phyloP scores from a whole-genome alignment of 805 yeast genomes.

The Dipodascus geniculatus region DNA sequence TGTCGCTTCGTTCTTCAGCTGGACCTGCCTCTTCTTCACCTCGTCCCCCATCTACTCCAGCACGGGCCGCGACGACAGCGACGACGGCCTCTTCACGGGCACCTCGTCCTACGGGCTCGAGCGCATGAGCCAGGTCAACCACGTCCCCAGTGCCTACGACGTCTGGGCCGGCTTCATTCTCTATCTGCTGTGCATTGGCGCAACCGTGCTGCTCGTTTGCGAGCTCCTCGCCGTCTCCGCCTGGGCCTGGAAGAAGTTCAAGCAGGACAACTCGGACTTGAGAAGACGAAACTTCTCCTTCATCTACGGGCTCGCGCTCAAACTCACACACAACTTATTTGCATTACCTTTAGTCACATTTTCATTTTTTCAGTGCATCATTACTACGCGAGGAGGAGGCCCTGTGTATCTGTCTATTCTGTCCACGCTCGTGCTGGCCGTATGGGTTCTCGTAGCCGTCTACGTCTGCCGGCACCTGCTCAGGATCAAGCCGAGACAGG shows the following conservation, averaged over 20 bases:
- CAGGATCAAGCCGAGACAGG: conserved; percentile 13
- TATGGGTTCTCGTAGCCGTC: conserved; percentile 17
- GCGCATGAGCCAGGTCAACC: conserved; percentile 15
- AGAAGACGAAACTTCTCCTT: conserved; percentile 16
- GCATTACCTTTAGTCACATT: conserved; percentile 21
- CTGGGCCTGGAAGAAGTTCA: conserved; percentile 8
- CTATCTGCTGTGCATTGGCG: conserved; percentile 20
- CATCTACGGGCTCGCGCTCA: conserved; percentile 19
- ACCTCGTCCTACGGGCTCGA: conserved; percentile 12
- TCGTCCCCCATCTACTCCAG: conserved; percentile 10
- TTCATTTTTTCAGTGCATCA: conserved; percentile 20
- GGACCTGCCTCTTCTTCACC: conserved; percentile 42
- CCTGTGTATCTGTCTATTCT: conserved; percentile 18
- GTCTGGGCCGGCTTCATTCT: conserved; percentile 26
- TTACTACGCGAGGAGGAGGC: conserved; percentile 12
- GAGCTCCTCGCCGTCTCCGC: conserved; percentile 8
- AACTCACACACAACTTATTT: conserved; percentile 18
- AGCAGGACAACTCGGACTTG: conserved; percentile 7
- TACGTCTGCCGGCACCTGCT: conserved; percentile 8
- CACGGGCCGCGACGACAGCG: conserved; percentile 4
- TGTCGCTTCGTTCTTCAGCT: conserved; percentile 35
- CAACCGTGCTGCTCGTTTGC: conserved; percentile 9
- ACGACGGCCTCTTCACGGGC: conserved; percentile 7
- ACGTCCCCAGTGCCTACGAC: conserved; percentile 18
- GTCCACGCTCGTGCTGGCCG: conserved; percentile 17